A percentile compares a stretch with the other conserved stretches of the same genome.
Evolutionary conservation across 495 filamentous ascomycete species (phyloP).

Genomic region (Hypoxylon fragiforme): DNA sequence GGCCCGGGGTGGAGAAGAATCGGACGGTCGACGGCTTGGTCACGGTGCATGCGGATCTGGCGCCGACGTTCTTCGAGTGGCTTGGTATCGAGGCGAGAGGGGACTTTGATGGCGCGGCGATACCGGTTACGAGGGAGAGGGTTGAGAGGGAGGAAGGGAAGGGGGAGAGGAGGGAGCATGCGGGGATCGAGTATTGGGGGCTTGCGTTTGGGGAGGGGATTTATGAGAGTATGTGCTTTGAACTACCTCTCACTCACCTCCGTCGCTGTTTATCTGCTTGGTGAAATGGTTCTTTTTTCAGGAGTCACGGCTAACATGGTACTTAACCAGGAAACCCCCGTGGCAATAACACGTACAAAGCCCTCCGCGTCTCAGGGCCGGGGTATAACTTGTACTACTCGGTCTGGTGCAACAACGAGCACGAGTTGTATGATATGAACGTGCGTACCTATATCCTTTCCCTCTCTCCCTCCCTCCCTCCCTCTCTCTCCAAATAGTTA

Average conservation of each 20-base stretch:
- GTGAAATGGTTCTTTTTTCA: no score
- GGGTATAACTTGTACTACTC: slow-evolving; percentile 62
- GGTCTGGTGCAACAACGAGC: slow-evolving; percentile 64
- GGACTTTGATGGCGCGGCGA: slow-evolving; percentile 60
- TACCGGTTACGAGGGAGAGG: slow-evolving; percentile 43
- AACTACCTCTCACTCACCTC: no score
- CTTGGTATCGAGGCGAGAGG: slow-evolving; percentile 49
- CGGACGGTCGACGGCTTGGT: slow-evolving; percentile 49
- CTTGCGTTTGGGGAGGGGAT: slow-evolving; percentile 50
- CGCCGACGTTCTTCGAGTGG: slow-evolving; percentile 61
- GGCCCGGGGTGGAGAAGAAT: slow-evolving; percentile 54
- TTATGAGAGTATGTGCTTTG: slow-evolving; percentile 23
- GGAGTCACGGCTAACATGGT: slow-evolving; percentile 6
- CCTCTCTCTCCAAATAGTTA: background rate
- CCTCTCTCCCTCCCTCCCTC: background rate
- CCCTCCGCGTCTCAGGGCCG: slow-evolving; percentile 52
- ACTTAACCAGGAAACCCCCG: slow-evolving; percentile 12
- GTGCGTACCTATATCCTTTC: slow-evolving; percentile 35
- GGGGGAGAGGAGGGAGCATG: slow-evolving; percentile 53
- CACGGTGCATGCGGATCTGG: slow-evolving; percentile 67
- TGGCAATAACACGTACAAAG: slow-evolving; percentile 61
- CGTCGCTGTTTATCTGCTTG: no score
- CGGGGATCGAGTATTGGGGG: slow-evolving; percentile 66
- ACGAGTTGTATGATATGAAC: slow-evolving; percentile 62
- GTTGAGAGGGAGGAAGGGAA: slow-evolving; percentile 22